phyloP scores from a whole-genome alignment of 1,284 basidiomycete species.

The Leccinum olivaceoglutinosum region DNA sequence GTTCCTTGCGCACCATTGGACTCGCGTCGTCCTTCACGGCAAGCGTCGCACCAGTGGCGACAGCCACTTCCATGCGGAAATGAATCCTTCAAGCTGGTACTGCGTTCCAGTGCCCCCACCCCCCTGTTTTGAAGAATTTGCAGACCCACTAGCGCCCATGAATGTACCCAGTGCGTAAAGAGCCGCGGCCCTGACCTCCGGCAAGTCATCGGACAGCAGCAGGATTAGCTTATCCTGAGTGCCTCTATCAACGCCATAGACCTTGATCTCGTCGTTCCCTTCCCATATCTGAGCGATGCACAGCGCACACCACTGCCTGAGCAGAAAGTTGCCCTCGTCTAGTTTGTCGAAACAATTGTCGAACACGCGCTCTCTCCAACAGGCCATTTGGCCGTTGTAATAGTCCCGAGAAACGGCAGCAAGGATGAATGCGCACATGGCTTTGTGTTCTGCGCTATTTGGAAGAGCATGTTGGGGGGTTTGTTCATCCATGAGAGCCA shows the following conservation, averaged over 20 bases:
- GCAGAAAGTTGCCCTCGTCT: slow-evolving; percentile 85
- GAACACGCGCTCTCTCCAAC: slow-evolving; percentile 82
- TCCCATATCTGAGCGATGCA: slow-evolving; percentile 98
- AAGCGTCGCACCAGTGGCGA: slow-evolving; percentile 70
- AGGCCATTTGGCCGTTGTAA: slow-evolving; percentile 81
- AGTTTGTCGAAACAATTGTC: slow-evolving; percentile 85
- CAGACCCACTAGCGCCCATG: slow-evolving; percentile 83
- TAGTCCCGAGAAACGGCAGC: slow-evolving; percentile 90
- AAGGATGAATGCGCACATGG: slow-evolving; percentile 98
- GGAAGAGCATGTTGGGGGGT: slow-evolving; percentile 52
- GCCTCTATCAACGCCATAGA: slow-evolving; percentile 75
- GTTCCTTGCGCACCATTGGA: slow-evolving; percentile 94
- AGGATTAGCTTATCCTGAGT: slow-evolving; percentile 85
- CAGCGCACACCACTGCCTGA: slow-evolving; percentile 91
- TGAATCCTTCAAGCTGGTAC: slow-evolving; percentile 76
- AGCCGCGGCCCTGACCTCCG: slow-evolving; percentile 90
- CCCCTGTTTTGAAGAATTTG: slow-evolving; percentile 59
- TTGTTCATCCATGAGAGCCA: slow-evolving; percentile 61
- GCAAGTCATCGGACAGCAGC: slow-evolving; percentile 83
- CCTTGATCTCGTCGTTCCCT: slow-evolving; percentile 85
- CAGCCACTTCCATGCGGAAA: slow-evolving; percentile 74
- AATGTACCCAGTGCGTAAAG: slow-evolving; percentile 92
- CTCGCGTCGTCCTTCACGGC: slow-evolving; percentile 92
- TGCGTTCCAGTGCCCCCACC: slow-evolving; percentile 87
- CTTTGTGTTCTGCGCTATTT: slow-evolving; percentile 93